Base-by-base conservation (phyloP, 257 asterid species). In the Henckelia pumila region DNA sequence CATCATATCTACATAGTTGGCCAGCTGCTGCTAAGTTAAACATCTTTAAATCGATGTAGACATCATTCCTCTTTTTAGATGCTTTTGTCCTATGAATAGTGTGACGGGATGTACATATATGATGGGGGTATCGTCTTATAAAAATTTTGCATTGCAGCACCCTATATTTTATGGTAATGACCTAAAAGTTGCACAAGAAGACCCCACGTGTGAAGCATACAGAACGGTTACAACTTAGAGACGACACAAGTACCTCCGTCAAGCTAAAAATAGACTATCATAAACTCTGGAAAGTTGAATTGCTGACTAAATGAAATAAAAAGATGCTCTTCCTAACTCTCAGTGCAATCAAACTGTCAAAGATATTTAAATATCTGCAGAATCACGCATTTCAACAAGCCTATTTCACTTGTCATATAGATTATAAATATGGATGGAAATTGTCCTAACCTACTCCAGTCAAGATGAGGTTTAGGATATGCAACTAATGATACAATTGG, bases 321-420 rank as follows among this genome's bases (percentile, higher is more conserved):
- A 47, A 47, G 55, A 17, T 1, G 8, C 55, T 17, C 21, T 40
- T 47, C 55, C 55, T 17, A 16, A 8, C 3, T 47, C 55, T 47
- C 17, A 16, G 21, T 17, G 6, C 55, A 17, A 1, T 47, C 55
- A 17, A 47, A 47, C 55, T 16, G 21, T 56, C 14, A 50, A 29
- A 58, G 17, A 58, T 62, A 29, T 52, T 20, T 23, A 35, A 23
- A 50, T 62, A 62, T 35, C 49, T 25, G 30, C 57, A 35, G 26
- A 7, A 52, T 50, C 30, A 72, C 69, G 9, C 40, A 56, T 26
- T 65, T 58, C 64, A 73, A 56, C 52, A 67, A 67, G 19, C 53
- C 53, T 47, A 1, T 16, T 8, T 14, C 20, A 47, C 20, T 47
- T 16, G 55, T 63, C 52, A 59, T 26, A 7, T 8, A 20, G 35